Evolutionary conservation across 805 yeast species (phyloP).

Genomic region (Lachancea sp.): DNA sequence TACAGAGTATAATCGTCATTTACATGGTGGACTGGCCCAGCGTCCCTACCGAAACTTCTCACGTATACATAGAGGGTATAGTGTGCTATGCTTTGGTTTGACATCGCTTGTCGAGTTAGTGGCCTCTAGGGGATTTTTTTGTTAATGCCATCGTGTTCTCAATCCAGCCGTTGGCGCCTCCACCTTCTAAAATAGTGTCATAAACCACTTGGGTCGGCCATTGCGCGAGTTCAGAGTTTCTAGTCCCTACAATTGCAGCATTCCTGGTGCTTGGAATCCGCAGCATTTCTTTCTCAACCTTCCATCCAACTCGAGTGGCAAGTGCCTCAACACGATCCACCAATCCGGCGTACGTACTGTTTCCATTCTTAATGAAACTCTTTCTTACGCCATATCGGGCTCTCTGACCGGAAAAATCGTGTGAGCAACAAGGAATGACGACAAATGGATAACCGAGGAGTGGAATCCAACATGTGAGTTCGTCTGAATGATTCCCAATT

Average conservation of each 20-base stretch:
- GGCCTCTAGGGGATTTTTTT: slow-evolving; percentile 66
- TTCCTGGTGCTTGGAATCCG: slow-evolving; percentile 93
- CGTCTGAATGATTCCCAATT: slow-evolving; percentile 94
- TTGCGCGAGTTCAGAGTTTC: slow-evolving; percentile 31
- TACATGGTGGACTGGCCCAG: no score
- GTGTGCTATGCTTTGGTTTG: no score
- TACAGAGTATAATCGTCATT: no score
- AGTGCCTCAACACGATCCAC: slow-evolving; percentile 78
- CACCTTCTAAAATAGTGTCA: slow-evolving; percentile 65
- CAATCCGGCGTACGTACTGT: slow-evolving; percentile 74
- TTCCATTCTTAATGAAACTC: slow-evolving; percentile 18
- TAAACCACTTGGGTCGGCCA: slow-evolving; percentile 38
- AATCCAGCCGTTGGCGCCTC: slow-evolving; percentile 90
- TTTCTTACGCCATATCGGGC: slow-evolving; percentile 51
- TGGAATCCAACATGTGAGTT: slow-evolving; percentile 93
- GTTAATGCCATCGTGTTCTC: slow-evolving; percentile 68
- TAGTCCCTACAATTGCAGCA: slow-evolving; percentile 76
- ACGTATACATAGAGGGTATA: no score
- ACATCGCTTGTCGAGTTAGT: slow-evolving; percentile 37
- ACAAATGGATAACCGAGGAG: slow-evolving; percentile 77
- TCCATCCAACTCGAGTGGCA: slow-evolving; percentile 72
- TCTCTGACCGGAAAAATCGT: slow-evolving; percentile 71
- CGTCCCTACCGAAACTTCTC: no score
- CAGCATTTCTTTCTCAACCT: slow-evolving; percentile 74
- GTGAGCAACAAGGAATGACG: slow-evolving; percentile 95